Evolutionary conservation across 2,329 filamentous ascomycete genomes (phyloP), one percentile per base, ranked within the genome.

Genomic region (Aureobasidium mangrovei): DNA sequence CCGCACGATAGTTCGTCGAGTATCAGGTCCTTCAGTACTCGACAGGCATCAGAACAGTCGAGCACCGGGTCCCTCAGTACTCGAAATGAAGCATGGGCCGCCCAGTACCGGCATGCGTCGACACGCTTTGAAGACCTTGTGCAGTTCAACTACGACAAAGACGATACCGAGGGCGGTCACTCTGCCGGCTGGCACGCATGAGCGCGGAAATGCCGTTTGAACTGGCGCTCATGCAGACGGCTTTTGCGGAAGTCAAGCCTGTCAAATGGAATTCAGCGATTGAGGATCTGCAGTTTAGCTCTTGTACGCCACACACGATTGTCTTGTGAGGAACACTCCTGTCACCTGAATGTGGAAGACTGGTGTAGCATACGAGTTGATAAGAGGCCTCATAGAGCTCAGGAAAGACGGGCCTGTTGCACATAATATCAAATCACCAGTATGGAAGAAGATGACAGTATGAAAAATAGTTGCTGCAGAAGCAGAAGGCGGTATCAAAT

Each of bases 121-220:
- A 18, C 33, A 77, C 75, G 1, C 69, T 88, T 18, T 0, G 78
- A 83, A 59, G 83, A 88, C 59, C 77, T 86, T n/a, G 75, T 88
- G 7, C 66, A 77, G 56, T 87, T 77, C 69, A 70, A 70, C 59
- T 65, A 77, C 58, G 76, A 78, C 52, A 83, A 88, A 59, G 76
- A 78, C 44, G 83, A 82, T 28, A 77, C 73, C 1, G 84, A 89
- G 70, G 86, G 86, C 29, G 85, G 85, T 89, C 48, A 87, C 85
- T 0, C 64, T 90, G 1, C 86, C 86, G 0, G 82, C 77, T 0
- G 82, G 82, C 1, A 70, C 81, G 4, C 73, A 78, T 59, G 69
- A 65, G 4, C 70, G 61, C 3, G 71, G 71, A 1, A 18, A 73
- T 76, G 70, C 72, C 72, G 4, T 75, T 70, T 57, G 73, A 72